Evolutionary conservation across 768 basidiomycete genomes (phyloP), one percentile per base, ranked within the genome.

Genomic region (Kwoniella sp.): DNA sequence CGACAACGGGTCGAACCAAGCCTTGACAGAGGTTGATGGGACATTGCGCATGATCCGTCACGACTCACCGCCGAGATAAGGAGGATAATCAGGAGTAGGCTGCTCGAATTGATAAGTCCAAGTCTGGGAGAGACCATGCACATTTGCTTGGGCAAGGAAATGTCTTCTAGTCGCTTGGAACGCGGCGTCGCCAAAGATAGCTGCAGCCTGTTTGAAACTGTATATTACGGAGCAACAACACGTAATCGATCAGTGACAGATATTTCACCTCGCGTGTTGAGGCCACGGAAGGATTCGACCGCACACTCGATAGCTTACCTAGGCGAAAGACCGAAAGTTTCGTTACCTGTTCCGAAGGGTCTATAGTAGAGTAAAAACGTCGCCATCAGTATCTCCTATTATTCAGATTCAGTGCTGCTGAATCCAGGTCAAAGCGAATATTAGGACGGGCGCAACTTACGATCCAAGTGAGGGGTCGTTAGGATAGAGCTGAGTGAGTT

Each of bases 31-130:
- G n/a, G n/a, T n/a, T n/a, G n/a, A n/a, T n/a, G n/a, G n/a, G n/a
- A n/a, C n/a, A n/a, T n/a, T n/a, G n/a, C n/a, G n/a, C n/a, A n/a
- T n/a, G n/a, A n/a, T n/a, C n/a, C n/a, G n/a, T n/a, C n/a, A n/a
- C n/a, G n/a, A 65, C 64, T 52, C 17, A 65, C 64, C 57, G 12
- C 64, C 64, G n/a, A 33, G 29, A 21, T 52, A 44, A 10, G 27
- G 26, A 17, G 64, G 36, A 21, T 21, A 22, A 21, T 46, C 58
- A 8, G 64, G 64, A 25, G 58, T 55, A 19, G 30, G 36, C 46
- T 72, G 69, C 36, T 69, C 70, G 55, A 74, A 79, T 30, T 70
- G 63, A 65, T 79, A 79, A 13, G 73, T 66, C 74, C 76, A 79
- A 3, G 73, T 73, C 33, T 71, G 21, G 27, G 49, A 46, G 8